These are phyloP conservation scores for Cymbopogon flexuosus DNA, from an alignment of 202 grass and related monocot genomes.

Conservation along the genomic window DNA sequence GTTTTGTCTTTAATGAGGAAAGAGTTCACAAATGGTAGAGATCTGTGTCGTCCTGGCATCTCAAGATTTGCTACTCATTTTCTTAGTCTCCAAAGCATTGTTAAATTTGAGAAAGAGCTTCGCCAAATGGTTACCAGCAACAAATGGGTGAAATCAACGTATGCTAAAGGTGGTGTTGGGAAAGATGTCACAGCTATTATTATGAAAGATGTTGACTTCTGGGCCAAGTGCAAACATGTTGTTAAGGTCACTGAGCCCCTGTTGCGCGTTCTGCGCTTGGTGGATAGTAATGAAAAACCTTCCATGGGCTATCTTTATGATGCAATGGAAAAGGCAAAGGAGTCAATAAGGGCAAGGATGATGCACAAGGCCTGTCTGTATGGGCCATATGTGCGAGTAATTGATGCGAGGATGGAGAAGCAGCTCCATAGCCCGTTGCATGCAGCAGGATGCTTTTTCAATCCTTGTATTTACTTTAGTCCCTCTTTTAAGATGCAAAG, in stretches of 20 bases:
- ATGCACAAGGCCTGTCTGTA: constrained; percentile 52
- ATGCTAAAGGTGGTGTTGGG: constrained; percentile 41
- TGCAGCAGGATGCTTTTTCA: constrained; percentile 67
- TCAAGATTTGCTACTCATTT: constrained; percentile 58
- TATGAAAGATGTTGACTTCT: constrained; percentile 55
- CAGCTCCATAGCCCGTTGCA: constrained; percentile 58
- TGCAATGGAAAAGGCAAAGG: constrained; percentile 66
- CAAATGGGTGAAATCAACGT: constrained; percentile 52
- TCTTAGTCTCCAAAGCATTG: constrained; percentile 53
- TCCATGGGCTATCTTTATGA: constrained; percentile 72
- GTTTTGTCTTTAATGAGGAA: constrained; percentile 62
- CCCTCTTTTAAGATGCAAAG: constrained; percentile 52
- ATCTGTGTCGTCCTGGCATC: constrained; percentile 46
- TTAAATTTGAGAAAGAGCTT: constrained; percentile 53
- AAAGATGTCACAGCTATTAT: constrained; percentile 47
- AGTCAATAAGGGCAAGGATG: constrained; percentile 53
- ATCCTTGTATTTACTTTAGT: constrained; percentile 55
- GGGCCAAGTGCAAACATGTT: constrained; percentile 49
- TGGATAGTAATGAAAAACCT: constrained; percentile 55
- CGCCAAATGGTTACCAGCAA: constrained; percentile 54
- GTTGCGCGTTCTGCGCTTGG: constrained; percentile 37
- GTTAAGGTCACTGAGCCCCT: constrained; percentile 54
- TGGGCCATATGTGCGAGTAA: constrained; percentile 51
- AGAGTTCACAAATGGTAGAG: constrained; percentile 58
- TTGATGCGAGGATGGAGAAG: constrained; percentile 52